phyloP scores from a whole-genome alignment of 2,329 filamentous ascomycete genomes.

The Talaromyces verruculosus region DNA sequence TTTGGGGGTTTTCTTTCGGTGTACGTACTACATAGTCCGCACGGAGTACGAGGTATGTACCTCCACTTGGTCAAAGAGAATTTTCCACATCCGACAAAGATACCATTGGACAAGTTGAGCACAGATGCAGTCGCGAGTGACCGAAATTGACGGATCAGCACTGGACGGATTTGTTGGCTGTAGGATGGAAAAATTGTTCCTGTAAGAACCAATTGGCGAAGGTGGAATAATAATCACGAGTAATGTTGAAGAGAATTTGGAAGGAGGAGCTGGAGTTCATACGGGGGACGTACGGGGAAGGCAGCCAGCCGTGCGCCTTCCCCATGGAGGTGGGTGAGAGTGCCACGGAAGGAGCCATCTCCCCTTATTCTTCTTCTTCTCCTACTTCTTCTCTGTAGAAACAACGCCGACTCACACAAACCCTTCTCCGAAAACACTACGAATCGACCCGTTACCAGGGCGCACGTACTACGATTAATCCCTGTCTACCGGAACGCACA shows the following conservation, averaged over 20 bases:
- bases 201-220: background rate
- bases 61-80: conserved; percentile 8
- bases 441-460: background rate
- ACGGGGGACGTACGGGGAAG: background rate
- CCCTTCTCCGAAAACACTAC: background rate
- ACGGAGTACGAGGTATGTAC: background rate
- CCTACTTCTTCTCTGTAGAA: background rate
- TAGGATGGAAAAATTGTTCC: background rate
- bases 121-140: conserved; percentile 9
- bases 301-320: background rate
- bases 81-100: background rate
- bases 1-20: background rate
- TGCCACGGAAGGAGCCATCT: background rate
- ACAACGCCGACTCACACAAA: background rate
- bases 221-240: background rate
- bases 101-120: background rate
- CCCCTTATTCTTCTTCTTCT: background rate
- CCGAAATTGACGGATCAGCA: background rate
- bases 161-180: background rate
- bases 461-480: background rate
- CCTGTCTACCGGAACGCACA: background rate
- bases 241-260: background rate
- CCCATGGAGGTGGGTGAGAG: background rate
- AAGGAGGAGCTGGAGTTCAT: conserved; percentile 1
- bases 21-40: background rate